Base-by-base conservation (phyloP, 768 basidiomycete genomes). In the Lentinula aciculospora region DNA sequence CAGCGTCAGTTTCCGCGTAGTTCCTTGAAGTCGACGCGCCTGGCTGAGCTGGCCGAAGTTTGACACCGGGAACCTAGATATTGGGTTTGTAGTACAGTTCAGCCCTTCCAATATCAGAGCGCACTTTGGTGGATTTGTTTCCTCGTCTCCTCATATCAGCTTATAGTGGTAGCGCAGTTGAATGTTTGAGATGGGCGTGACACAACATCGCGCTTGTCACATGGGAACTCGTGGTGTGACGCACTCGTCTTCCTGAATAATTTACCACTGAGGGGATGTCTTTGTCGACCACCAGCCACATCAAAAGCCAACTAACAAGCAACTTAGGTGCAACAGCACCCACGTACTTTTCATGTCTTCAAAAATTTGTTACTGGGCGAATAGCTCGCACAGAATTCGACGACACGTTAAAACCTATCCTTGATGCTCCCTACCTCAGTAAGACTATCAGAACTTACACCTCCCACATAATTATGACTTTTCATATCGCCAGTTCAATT, bases 301-400 rank as follows among this genome's bases (percentile, higher is more conserved):
- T 90, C 64, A 89, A 90, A 70, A 72, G 74, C 23, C 86, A 91
- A 68, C 76, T 92, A 23, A 77, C 76, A 21, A 74, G 74, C 39
- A 80, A 81, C 3, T 72, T 92, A 9, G 90, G 88, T 3, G 61
- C 74, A 42, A 86, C 85, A 56, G 81, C 86, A 0, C 68, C 74
- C 1, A 64, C 59, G 0, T 92, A 92, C 67, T 91, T 88, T 66
- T 68, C 75, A 2, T 74, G 81, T 0, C 74, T 92, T n/a, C 80
- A 81, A 60, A 76, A 75, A 48, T 92, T 88, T 67, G 78, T 92
- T 3, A 78, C 80, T 29, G 90, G 85, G 0, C 76, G 76, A 58
- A 82, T 82, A 63, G 89, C 90, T 9, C 80, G 91, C 42, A 72
- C 74, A 53, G 91, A 93, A 66, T 92, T 90, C 64, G 91, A 92